Conservation (phyloP, 2,329 filamentous ascomycete genomes). For the Torrubiellomyces zombiae region DNA sequence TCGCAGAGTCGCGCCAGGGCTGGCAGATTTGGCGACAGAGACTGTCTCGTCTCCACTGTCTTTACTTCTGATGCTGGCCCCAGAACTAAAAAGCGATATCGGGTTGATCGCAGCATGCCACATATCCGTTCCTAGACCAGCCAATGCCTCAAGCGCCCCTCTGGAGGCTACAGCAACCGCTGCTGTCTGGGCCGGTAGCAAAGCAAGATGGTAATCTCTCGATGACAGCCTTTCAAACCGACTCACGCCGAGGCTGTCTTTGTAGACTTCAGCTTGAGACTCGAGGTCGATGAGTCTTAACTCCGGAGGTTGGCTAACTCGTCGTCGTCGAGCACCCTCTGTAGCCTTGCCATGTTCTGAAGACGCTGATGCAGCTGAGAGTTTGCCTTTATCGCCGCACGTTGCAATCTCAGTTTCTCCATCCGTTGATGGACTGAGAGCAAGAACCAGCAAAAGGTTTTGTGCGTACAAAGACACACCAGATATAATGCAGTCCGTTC, state of each 20-base stretch:
- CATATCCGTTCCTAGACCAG: constrained; percentile 56
- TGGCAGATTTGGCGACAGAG: constrained; percentile 28
- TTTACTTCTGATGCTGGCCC: constrained; percentile 54
- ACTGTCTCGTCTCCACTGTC: constrained; percentile 40
- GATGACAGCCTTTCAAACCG: constrained; percentile 74
- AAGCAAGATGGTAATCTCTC: constrained; percentile 79
- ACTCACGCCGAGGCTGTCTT: constrained; percentile 71
- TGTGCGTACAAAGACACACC: constrained; percentile 94
- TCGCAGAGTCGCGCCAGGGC: constrained; percentile 14
- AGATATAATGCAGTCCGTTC: constrained; percentile 95
- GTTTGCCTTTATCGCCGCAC: no score
- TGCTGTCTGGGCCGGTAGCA: constrained; percentile 58
- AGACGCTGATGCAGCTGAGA: constrained; percentile 30
- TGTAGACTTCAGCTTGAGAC: constrained; percentile 74
- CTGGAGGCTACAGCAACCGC: constrained; percentile 46
- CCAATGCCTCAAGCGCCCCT: constrained; percentile 62
- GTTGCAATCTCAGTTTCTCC: no score
- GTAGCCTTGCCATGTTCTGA: constrained; percentile 39
- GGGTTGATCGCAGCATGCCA: constrained; percentile 88
- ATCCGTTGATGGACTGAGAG: constrained; percentile 64
- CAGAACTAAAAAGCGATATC: constrained; percentile 71
- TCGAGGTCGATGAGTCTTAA: constrained; percentile 78
- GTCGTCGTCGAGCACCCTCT: constrained; percentile 51
- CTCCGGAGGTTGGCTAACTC: constrained; percentile 73
- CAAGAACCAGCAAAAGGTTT: constrained; percentile 76